Evolutionary conservation across 2,329 filamentous ascomycete genomes (phyloP).

Genomic region (Xylogone sp.): DNA sequence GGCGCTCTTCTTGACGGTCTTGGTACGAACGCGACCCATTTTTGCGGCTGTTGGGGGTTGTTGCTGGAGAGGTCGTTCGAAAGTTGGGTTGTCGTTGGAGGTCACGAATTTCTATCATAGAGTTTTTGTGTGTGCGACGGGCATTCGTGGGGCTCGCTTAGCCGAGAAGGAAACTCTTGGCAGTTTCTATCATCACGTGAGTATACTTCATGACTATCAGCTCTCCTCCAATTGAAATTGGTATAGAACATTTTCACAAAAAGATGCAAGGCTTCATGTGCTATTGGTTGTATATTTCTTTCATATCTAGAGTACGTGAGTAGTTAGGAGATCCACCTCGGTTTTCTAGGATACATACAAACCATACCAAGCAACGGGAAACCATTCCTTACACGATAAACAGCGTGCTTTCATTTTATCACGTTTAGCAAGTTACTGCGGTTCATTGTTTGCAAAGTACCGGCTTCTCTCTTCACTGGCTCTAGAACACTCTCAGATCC

Average conservation of each 20-base stretch:
- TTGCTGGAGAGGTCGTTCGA: not conserved
- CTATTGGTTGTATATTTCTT: not conserved
- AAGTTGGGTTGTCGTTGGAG: not conserved
- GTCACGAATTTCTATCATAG: not conserved
- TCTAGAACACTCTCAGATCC: no score
- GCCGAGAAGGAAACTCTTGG: not conserved
- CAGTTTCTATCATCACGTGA: not conserved
- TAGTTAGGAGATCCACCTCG: no score
- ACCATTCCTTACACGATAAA: no score
- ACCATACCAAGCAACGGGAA: no score
- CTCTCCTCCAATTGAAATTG: no score
- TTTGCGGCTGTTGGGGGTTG: conserved; percentile 24
- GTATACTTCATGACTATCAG: not conserved
- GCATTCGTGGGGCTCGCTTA: not conserved
- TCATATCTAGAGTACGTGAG: not conserved
- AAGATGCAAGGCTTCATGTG: no score
- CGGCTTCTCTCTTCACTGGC: no score
- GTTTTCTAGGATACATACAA: no score
- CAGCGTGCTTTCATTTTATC: no score
- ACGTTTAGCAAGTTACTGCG: no score
- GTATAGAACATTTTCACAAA: no score
- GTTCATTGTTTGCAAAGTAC: no score
- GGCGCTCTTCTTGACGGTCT: conserved; percentile 54
- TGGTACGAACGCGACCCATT: conserved; percentile 41
- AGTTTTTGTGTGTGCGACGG: not conserved